Conservation (phyloP, 192 early-diverging fungal species). For the Paraglomus brasilianum region DNA sequence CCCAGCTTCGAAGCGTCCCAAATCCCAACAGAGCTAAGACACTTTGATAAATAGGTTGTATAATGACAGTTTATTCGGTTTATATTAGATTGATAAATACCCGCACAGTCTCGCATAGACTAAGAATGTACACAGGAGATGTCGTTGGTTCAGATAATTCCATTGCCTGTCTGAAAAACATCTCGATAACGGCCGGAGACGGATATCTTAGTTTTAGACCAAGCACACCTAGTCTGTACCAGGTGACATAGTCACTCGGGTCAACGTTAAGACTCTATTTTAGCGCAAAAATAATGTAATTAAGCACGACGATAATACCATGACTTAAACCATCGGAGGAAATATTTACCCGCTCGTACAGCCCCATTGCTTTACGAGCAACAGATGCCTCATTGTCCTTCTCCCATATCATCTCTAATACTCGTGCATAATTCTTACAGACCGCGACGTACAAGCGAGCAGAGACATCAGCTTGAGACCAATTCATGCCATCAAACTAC, state of each 20-base stretch:
- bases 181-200: neutral
- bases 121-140: neutral
- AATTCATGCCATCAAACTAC: too few relatives aligned
- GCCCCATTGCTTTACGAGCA: constrained; percentile 17
- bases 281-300: neutral
- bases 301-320: neutral
- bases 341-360: constrained; percentile 4
- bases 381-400: neutral
- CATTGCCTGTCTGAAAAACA: constrained; percentile 1
- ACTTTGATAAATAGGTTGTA: neutral
- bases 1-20: neutral
- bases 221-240: constrained; percentile 11
- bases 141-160: neutral
- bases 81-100: neutral
- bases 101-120: too few relatives aligned
- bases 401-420: neutral
- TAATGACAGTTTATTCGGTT: neutral
- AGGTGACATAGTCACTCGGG: constrained; percentile 5
- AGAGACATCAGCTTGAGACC: too few relatives aligned
- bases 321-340: neutral
- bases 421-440: constrained; percentile 21
- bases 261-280: constrained; percentile 6
- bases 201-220: constrained; percentile 9
- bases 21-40: constrained; percentile 15
- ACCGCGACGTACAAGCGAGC: too few relatives aligned